Evolutionary conservation across 305 asterid genomes (phyloP).

Genomic region (Solanum hybrid): DNA sequence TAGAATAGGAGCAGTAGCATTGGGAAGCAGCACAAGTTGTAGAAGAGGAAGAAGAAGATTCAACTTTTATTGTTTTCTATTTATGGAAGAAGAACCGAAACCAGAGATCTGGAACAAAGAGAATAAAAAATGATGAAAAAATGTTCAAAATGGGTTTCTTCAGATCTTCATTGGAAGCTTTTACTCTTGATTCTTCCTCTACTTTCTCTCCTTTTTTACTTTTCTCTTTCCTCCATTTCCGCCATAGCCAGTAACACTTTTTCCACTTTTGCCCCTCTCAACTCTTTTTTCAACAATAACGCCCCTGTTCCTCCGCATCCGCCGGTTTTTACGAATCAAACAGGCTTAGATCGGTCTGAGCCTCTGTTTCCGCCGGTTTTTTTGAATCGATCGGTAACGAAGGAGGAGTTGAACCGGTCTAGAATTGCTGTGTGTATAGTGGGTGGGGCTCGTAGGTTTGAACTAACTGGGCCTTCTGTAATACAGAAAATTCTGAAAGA

Average conservation of each 20-base stretch:
- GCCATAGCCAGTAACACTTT: constrained; percentile 22
- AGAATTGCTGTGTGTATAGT: constrained; percentile 83
- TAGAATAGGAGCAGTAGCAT: not conserved
- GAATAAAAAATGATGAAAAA: constrained; percentile 8
- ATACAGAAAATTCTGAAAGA: constrained; percentile 43
- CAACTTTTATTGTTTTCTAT: not conserved
- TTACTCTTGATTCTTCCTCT: constrained; percentile 44
- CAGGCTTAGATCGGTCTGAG: not conserved
- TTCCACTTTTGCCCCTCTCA: constrained; percentile 33
- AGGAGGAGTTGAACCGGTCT: constrained; percentile 24
- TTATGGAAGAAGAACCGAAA: not conserved
- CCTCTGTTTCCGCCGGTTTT: not conserved
- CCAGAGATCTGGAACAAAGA: not conserved
- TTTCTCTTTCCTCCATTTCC: constrained; percentile 37
- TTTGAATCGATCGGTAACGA: not conserved
- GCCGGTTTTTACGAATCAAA: not conserved
- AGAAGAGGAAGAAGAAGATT: not conserved
- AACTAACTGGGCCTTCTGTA: constrained; percentile 83
- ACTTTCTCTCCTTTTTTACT: constrained; percentile 35
- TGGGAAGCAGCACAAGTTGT: not conserved
- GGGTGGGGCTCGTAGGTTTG: constrained; percentile 92
- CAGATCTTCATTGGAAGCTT: constrained; percentile 53
- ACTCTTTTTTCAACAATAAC: constrained; percentile 24
- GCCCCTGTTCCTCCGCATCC: not conserved
- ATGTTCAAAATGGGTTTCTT: constrained; percentile 35